Percentiles rank a stretch among this genome's conserved stretches.
phyloP scores from a whole-genome alignment of 805 yeast genomes.

The Clavispora santaluciae region DNA sequence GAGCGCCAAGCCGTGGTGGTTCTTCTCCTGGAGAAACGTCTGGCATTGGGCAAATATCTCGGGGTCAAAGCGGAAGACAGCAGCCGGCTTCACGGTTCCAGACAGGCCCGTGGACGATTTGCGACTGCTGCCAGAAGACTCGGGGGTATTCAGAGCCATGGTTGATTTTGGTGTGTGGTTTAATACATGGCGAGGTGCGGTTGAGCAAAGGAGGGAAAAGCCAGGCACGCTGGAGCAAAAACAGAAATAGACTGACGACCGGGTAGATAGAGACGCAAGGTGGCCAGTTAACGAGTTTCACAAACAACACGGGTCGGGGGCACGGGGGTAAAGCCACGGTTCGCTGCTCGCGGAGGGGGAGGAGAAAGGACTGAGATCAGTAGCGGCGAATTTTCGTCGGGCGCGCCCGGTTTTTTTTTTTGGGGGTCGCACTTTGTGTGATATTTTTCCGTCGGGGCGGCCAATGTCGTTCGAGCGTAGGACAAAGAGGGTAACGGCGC shows the following conservation, averaged over 20 bases:
- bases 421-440: neutral
- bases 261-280: too few species aligned
- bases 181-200: constrained; percentile 1
- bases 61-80: constrained; percentile 31
- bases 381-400: neutral
- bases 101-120: constrained; percentile 1
- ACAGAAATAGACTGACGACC: neutral
- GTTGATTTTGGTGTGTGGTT: neutral
- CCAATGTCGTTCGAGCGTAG: neutral
- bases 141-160: neutral
- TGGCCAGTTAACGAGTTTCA: too few species aligned
- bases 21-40: constrained; percentile 50
- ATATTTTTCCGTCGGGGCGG: too few species aligned
- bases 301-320: neutral
- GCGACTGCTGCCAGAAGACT: constrained; percentile 2
- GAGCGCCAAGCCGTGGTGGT: constrained; percentile 71
- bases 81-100: neutral
- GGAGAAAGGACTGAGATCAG: neutral
- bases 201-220: neutral
- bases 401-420: neutral
- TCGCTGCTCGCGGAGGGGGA: neutral
- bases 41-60: constrained; percentile 53
- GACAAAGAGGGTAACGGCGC: neutral
- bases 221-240: neutral
- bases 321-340: too few species aligned